Evolutionary conservation across 2,329 filamentous ascomycete species (phyloP).

Genomic region (Talaromyces albobiverticillius): DNA sequence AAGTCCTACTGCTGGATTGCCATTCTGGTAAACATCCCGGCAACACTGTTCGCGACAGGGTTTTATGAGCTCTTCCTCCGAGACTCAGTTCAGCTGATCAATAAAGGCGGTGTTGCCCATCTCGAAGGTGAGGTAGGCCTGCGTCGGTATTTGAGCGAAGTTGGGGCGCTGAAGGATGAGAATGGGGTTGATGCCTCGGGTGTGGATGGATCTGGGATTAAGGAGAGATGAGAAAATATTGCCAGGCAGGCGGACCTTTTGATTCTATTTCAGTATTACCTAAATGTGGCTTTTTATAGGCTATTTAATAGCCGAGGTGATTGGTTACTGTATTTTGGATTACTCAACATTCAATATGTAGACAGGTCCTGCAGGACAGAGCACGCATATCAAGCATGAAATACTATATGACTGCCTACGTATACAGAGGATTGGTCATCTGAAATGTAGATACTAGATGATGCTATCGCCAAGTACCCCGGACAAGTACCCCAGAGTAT

Average conservation of each 20-base stretch:
- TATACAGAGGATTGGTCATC: too few relatives aligned
- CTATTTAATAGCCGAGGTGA: too few relatives aligned
- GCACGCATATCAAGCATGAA: background rate
- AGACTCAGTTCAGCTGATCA: slow-evolving; percentile 53
- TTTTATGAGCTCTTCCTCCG: slow-evolving; percentile 57
- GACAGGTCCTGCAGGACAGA: background rate
- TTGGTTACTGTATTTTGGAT: too few relatives aligned
- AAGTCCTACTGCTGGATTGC: slow-evolving; percentile 50
- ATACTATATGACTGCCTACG: too few relatives aligned
- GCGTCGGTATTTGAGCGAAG: slow-evolving; percentile 40
- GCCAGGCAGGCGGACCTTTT: too few relatives aligned
- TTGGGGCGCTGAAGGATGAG: slow-evolving; percentile 22
- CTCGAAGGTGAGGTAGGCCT: slow-evolving; percentile 53
- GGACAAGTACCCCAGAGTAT: too few relatives aligned
- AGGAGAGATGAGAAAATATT: background rate
- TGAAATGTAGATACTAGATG: too few relatives aligned
- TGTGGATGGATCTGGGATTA: background rate
- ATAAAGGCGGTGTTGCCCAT: slow-evolving; percentile 49
- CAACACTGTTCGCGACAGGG: slow-evolving; percentile 53
- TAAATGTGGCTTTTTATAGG: too few relatives aligned
- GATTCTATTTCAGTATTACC: too few relatives aligned
- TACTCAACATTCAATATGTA: too few relatives aligned
- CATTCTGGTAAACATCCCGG: slow-evolving; percentile 57
- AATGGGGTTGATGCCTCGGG: slow-evolving; percentile 1
- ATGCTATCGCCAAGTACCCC: too few relatives aligned